Conservation (phyloP, 805 yeast genomes). For the Metschnikowia gelsemii region DNA sequence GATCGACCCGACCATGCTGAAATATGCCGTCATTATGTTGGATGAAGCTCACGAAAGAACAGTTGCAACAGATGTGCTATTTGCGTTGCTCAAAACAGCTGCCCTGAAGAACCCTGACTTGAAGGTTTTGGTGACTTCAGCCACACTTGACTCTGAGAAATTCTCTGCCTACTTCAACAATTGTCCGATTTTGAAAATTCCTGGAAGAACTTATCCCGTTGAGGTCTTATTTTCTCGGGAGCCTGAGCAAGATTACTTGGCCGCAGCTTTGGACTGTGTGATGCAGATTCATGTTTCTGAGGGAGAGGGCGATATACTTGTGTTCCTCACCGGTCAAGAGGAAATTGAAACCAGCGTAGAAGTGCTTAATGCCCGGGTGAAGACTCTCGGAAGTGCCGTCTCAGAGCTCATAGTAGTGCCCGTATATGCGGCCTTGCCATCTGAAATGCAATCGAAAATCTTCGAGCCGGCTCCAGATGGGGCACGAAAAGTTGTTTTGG, state of each 20-base stretch:
- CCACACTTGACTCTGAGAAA: constrained; percentile 87
- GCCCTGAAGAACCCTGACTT: constrained; percentile 66
- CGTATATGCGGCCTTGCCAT: constrained; percentile 86
- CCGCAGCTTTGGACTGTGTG: constrained; percentile 79
- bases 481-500: constrained; percentile 84
- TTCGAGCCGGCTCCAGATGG: constrained; percentile 87
- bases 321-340: constrained; percentile 88
- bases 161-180: constrained; percentile 73
- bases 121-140: constrained; percentile 83
- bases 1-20: constrained; percentile 70
- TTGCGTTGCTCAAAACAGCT: constrained; percentile 80
- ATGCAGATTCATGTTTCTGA: constrained; percentile 83
- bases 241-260: constrained; percentile 84
- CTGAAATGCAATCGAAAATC: constrained; percentile 83
- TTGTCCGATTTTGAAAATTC: constrained; percentile 82
- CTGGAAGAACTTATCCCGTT: constrained; percentile 91
- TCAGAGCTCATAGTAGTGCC: constrained; percentile 78
- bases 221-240: constrained; percentile 75
- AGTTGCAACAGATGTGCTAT: constrained; percentile 85
- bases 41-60: constrained; percentile 99
- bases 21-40: constrained; percentile 82
- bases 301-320: constrained; percentile 74
- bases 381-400: constrained; percentile 57
- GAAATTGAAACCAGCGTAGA: constrained; percentile 92
- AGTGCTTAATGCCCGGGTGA: constrained; percentile 61